Percentiles rank a stretch among this genome's conserved stretches.
These are phyloP conservation scores for Mycena amicta DNA, from an alignment of 768 basidiomycete species.

Conservation along the genomic window DNA sequence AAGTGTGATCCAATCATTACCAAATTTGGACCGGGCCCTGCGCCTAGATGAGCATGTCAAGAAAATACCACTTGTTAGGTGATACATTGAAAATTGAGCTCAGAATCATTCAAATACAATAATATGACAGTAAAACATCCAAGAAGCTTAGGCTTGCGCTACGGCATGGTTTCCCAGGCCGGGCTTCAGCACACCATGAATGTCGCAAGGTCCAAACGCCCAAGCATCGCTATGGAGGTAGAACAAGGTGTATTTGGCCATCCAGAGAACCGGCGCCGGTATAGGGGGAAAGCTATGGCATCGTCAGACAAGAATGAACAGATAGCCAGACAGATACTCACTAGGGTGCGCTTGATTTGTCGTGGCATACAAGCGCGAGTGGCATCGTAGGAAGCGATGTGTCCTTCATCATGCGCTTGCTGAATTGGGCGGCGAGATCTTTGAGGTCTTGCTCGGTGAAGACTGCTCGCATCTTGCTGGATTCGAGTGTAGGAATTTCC, in stretches of 20 bases:
- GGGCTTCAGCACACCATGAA: background rate
- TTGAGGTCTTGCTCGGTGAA: conserved; percentile 30
- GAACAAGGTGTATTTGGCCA: background rate
- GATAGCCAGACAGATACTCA: conserved; percentile 6
- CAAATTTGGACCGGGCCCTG: too few species aligned
- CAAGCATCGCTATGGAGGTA: background rate
- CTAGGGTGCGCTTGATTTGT: conserved; percentile 27
- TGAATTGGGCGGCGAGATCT: conserved; percentile 23
- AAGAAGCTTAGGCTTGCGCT: background rate
- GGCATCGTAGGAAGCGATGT: conserved; percentile 29
- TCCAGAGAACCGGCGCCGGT: background rate
- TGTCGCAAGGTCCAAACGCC: background rate
- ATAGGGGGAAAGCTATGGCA: background rate
- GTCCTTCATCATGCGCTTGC: conserved; percentile 23
- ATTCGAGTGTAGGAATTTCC: conserved; percentile 32
- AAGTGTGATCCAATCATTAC: too few species aligned
- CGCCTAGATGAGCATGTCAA: too few species aligned
- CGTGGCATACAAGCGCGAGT: conserved; percentile 23
- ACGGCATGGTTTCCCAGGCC: background rate
- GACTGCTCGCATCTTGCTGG: conserved; percentile 26
- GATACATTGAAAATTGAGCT: too few species aligned
- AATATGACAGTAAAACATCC: too few species aligned
- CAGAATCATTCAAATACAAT: too few species aligned
- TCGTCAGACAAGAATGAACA: background rate
- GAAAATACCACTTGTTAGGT: too few species aligned